Evolutionary conservation across 1,284 basidiomycete species (phyloP), one percentile per base, ranked within the genome.

Genomic region (Ganoderma meredithae): DNA sequence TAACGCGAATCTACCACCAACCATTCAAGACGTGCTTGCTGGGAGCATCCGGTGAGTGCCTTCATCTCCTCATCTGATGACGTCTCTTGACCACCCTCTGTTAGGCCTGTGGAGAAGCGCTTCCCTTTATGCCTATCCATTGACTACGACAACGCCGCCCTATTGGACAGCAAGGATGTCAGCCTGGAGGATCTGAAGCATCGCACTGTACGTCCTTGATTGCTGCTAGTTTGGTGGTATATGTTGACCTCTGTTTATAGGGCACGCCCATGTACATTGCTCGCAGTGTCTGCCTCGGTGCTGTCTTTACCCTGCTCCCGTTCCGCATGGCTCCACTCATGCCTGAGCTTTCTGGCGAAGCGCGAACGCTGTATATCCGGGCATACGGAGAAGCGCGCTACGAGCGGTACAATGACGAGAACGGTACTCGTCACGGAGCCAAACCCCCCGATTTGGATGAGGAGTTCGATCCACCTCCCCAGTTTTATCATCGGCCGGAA

Each of bases 221-320:
- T n/a, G 6, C 22, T 3, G 9, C 36, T 31, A 5, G 19, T 47
- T 22, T 25, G 2, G 7, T 22, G 15, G 1, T 15, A 7, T 22
- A 2, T 1, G 4, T 31, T 62, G 19, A 36, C 17, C 0, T 22
- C 13, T 49, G 10, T 27, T 49, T 7, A 10, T 8, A 62, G 60
- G 60, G 60, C 3, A 62, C 44, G n/a, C 60, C 43, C 5, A 47
- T 49, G 17, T 62, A 47, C 10, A 62, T 62, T 12, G 41, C 60
- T 12, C 22, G 60, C 6, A 13, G 41, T 10, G 43, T 62, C 8
- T 47, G 60, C 25, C 22, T 49, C 17, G 44, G 60, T 3, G 31
- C 4, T 12, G 19, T 49, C 2, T 22, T 17, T 15, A 31, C 19
- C 1, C 5, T 13, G 1, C 3, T 7, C 1, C 0, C 1, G 13